Percentiles rank a stretch among this genome's conserved stretches.
Conservation (phyloP, 2,329 filamentous ascomycete genomes). For the Aspergillus ochraceus region DNA sequence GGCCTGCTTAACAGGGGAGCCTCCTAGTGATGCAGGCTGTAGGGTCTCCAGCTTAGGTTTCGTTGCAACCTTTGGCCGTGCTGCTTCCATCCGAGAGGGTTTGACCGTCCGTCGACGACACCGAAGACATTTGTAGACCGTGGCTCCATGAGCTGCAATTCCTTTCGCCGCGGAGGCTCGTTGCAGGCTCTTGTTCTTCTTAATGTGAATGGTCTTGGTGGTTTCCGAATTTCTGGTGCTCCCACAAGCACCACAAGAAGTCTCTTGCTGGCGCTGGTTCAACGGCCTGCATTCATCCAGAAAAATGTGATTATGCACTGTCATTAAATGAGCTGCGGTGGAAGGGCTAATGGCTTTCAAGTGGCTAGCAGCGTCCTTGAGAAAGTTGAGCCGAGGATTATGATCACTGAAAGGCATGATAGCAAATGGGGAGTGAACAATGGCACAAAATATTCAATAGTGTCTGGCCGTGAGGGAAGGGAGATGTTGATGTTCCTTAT, state of each 20-base stretch:
- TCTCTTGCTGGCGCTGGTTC: slow-evolving; percentile 31
- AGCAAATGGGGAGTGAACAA: neutral
- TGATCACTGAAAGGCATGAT: slow-evolving; percentile 25
- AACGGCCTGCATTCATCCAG: slow-evolving; percentile 35
- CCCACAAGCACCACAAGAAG: slow-evolving; percentile 43
- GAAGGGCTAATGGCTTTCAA: slow-evolving; percentile 36
- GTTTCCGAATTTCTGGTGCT: slow-evolving; percentile 32
- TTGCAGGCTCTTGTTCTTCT: slow-evolving; percentile 18
- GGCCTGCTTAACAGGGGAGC: slow-evolving; percentile 10
- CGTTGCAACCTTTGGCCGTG: slow-evolving; percentile 8
- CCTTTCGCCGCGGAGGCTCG: slow-evolving; percentile 10
- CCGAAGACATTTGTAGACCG: slow-evolving; percentile 39
- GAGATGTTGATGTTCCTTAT: neutral
- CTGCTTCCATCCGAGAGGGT: slow-evolving; percentile 19
- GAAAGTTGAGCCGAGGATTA: slow-evolving; percentile 33
- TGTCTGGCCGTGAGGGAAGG: neutral
- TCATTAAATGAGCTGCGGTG: slow-evolving; percentile 43
- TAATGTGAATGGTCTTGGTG: slow-evolving; percentile 31
- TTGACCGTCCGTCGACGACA: slow-evolving; percentile 37
- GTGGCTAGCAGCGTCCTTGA: slow-evolving; percentile 37
- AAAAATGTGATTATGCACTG: slow-evolving; percentile 37
- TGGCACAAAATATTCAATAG: neutral
- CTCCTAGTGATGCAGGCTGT: slow-evolving; percentile 10
- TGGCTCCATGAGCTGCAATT: slow-evolving; percentile 21
- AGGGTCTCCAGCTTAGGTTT: slow-evolving; percentile 8